Conservation (phyloP, 495 filamentous ascomycete genomes). For the Tetracladium setigerum region DNA sequence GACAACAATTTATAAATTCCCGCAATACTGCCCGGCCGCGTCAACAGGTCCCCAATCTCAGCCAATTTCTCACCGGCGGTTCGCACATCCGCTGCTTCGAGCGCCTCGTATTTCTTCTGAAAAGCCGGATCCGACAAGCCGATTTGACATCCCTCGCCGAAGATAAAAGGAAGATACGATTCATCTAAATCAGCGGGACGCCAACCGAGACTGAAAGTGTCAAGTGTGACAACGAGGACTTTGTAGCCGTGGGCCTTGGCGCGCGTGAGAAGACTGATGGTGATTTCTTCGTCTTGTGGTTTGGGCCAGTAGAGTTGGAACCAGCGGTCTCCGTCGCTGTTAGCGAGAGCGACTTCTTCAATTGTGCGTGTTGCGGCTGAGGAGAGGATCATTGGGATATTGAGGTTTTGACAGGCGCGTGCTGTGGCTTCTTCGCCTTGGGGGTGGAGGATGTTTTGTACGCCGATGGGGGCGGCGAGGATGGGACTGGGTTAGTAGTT, state of each 20-base stretch:
- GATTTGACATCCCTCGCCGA: constrained; percentile 33
- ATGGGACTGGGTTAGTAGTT: constrained; percentile 28
- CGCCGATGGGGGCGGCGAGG: constrained; percentile 52
- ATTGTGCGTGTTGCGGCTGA: constrained; percentile 33
- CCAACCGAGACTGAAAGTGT: constrained; percentile 53
- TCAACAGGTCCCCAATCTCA: too few species aligned
- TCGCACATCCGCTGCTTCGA: constrained; percentile 6
- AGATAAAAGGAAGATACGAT: constrained; percentile 48
- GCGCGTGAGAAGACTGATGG: constrained; percentile 50
- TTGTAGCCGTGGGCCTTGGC: constrained; percentile 50
- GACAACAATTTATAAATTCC: too few species aligned
- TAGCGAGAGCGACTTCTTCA: constrained; percentile 32
- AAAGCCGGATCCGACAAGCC: constrained; percentile 59
- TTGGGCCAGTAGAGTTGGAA: constrained; percentile 69
- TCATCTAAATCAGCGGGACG: constrained; percentile 58
- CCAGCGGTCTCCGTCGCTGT: constrained; percentile 29
- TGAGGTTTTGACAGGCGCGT: constrained; percentile 41
- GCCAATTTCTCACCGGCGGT: too few species aligned
- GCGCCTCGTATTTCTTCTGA: constrained; percentile 40
- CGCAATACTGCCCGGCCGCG: too few species aligned
- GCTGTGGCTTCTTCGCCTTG: constrained; percentile 48
- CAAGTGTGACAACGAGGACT: constrained; percentile 54
- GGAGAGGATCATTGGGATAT: constrained; percentile 44
- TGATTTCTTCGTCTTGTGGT: constrained; percentile 44
- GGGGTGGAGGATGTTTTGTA: constrained; percentile 49